A percentile compares a stretch with the other conserved stretches of the same genome.
These are phyloP conservation scores for Urochloa ruziziensis DNA, from an alignment of 176 grass and related monocot genomes.

Conservation along the genomic window DNA sequence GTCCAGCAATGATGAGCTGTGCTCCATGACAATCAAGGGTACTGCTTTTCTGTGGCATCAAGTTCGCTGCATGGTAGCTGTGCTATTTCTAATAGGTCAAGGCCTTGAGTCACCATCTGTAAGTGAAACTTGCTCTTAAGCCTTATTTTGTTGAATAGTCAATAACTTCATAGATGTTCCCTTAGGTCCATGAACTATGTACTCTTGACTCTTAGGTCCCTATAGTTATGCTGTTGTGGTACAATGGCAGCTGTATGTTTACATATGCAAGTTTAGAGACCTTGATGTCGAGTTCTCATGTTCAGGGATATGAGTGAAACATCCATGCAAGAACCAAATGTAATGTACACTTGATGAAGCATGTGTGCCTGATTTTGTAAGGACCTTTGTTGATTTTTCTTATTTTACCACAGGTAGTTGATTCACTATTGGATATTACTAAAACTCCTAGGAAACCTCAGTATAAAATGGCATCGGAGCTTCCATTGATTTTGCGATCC, in stretches of 20 bases:
- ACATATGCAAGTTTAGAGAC: conserved; percentile 8
- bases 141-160: conserved; percentile 9
- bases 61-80: conserved; percentile 95
- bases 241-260: not conserved
- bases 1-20: conserved; percentile 72
- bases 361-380: conserved; percentile 19
- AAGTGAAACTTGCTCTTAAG: conserved; percentile 41
- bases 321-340: not conserved
- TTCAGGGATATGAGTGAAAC: not conserved
- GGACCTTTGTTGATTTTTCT: conserved; percentile 6
- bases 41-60: conserved; percentile 98
- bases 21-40: conserved; percentile 80
- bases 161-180: not conserved
- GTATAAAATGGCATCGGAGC: conserved; percentile 86
- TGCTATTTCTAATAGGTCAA: conserved; percentile 88
- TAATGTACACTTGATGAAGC: not conserved
- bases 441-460: conserved; percentile 85
- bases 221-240: not conserved
- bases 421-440: conserved; percentile 73
- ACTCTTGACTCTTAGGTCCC: not conserved
- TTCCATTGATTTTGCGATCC: conserved; percentile 71
- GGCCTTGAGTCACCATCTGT: conserved; percentile 80
- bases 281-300: not conserved
- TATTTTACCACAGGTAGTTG: conserved; percentile 66
- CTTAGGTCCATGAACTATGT: not conserved